Evolutionary conservation across 169 alveolate species (phyloP).

Genomic region (Sarcocystis neurona): DNA sequence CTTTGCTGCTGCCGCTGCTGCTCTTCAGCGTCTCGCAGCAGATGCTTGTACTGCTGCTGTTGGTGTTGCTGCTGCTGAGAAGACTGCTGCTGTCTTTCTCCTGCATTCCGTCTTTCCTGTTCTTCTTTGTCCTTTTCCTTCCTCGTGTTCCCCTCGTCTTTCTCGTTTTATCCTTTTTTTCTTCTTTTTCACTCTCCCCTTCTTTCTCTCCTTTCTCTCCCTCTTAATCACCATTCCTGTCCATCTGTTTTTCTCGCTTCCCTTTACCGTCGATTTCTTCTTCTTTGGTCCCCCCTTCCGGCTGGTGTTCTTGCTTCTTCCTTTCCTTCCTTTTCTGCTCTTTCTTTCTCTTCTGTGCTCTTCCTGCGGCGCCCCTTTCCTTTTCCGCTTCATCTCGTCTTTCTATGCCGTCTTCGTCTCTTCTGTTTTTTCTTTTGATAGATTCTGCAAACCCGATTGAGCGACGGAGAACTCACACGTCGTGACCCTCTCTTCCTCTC

Average conservation of each 20-base stretch:
- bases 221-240: neutral
- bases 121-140: neutral
- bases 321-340: neutral
- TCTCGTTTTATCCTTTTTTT: neutral
- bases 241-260: neutral
- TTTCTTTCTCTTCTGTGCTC: neutral
- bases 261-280: neutral
- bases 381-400: neutral
- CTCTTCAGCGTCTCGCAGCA: no score
- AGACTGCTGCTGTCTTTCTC: neutral
- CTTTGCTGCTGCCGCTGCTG: no score
- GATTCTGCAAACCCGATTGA: constrained; percentile 5
- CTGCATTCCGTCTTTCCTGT: neutral
- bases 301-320: neutral
- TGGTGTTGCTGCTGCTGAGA: neutral
- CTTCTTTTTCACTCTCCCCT: neutral
- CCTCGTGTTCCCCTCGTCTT: neutral
- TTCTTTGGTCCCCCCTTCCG: neutral
- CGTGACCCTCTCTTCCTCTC: constrained; percentile 19
- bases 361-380: neutral
- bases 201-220: neutral
- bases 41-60: neutral
- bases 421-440: neutral
- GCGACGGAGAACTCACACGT: constrained; percentile 5
- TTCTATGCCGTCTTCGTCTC: neutral